Evolutionary conservation across 805 yeast genomes (phyloP).

Genomic region (Saccharomycopsis oosterbeekiorum): DNA sequence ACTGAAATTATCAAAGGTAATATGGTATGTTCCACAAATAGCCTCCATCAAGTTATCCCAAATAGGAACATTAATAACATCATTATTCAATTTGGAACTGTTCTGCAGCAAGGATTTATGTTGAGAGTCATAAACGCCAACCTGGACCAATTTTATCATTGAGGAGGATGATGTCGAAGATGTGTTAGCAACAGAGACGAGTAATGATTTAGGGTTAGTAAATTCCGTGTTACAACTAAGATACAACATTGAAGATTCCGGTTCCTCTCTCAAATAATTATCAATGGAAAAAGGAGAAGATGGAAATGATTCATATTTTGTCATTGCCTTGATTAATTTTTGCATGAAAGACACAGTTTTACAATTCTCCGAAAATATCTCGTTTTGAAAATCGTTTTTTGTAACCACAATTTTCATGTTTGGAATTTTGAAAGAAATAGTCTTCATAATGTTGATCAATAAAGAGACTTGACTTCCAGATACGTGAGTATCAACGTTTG

Average conservation of each 20-base stretch:
- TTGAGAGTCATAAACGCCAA: background rate
- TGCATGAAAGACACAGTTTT: background rate
- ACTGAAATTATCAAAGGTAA: conserved; percentile 14
- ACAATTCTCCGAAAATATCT: background rate
- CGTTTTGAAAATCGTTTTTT: background rate
- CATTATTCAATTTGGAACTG: conserved; percentile 2
- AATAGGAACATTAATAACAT: conserved; percentile 15
- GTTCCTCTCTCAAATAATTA: background rate
- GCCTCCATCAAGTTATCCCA: conserved; percentile 20
- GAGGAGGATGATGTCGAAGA: background rate
- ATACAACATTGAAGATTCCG: background rate
- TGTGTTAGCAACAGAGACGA: background rate
- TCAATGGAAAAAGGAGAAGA: background rate
- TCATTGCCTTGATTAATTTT: background rate
- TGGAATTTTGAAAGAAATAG: conserved; percentile 8
- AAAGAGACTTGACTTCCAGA: background rate
- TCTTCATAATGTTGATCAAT: conserved; percentile 9
- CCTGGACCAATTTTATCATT: background rate
- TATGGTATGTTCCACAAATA: conserved; percentile 12
- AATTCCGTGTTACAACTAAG: background rate
- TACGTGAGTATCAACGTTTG: conserved; percentile 1
- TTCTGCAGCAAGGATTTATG: background rate
- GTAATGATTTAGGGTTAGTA: background rate
- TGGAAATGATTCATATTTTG: background rate
- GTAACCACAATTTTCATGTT: conserved; percentile 7